phyloP scores from a whole-genome alignment of 768 basidiomycete species.

The Boletellus emodensis region DNA sequence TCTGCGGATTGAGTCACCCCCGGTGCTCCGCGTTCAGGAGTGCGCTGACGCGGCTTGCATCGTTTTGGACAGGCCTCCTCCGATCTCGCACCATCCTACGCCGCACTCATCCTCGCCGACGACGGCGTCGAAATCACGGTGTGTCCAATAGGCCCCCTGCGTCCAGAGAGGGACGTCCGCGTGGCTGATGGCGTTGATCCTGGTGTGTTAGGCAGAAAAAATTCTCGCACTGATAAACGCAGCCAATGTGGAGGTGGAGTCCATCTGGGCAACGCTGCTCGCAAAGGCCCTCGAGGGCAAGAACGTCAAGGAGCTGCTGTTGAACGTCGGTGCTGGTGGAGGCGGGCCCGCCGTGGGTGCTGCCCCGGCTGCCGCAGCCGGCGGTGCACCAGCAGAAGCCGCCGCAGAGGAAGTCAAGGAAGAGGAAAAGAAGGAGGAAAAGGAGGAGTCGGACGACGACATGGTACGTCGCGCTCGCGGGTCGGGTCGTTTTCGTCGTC shows the following conservation, averaged over 20 bases:
- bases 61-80: slow-evolving; percentile 39
- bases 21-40: not conserved
- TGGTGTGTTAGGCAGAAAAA: slow-evolving; percentile 75
- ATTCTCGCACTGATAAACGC: slow-evolving; percentile 80
- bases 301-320: slow-evolving; percentile 92
- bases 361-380: slow-evolving; percentile 49
- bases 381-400: slow-evolving; percentile 56
- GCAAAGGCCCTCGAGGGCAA: slow-evolving; percentile 98
- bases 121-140: slow-evolving; percentile 97
- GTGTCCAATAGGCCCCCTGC: slow-evolving; percentile 33
- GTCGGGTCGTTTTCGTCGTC: not conserved
- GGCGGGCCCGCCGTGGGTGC: slow-evolving; percentile 71
- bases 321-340: slow-evolving; percentile 92
- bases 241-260: slow-evolving; percentile 82
- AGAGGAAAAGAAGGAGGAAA: slow-evolving; percentile 83
- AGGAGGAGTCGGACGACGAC: slow-evolving; percentile 70
- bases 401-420: slow-evolving; percentile 74
- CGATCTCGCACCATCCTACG: slow-evolving; percentile 94
- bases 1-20: slow-evolving; percentile 8
- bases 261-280: slow-evolving; percentile 97
- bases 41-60: slow-evolving; percentile 11
- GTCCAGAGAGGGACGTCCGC: not conserved
- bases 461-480: not conserved
- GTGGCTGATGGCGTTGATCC: not conserved
- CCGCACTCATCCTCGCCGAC: slow-evolving; percentile 97